Base-by-base conservation (phyloP, 1,139 yeast genomes). In the Debaryomyces subglobosus region DNA sequence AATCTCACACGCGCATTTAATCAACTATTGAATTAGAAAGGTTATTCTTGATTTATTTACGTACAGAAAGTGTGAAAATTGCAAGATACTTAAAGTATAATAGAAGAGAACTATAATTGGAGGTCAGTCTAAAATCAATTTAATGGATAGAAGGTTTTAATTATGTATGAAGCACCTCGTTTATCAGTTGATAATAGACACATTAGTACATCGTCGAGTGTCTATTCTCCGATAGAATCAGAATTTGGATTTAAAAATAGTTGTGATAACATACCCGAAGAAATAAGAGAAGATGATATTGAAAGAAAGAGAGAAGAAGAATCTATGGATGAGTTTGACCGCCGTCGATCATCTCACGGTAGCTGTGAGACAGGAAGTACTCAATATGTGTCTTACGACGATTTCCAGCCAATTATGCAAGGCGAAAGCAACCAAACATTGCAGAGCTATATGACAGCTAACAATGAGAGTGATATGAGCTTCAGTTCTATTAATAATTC, bases 401-500 rank as follows among this genome's bases (percentile, higher is more conserved):
- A 34, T 29, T 27, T 34, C 15, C 45, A 36, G 20, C 27, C 18
- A 16, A 46, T 55, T 48, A 43, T 39, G n/a, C 51, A 57, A 9
- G 69, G 63, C 23, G 48, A 36, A n/a, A 63, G 68, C 13, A 59
- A 48, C 40, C 69, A 65, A 39, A 67, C 72, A 1, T 58, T 68
- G 48, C 62, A 60, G 43, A 52, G 65, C 5, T 69, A 57, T 47
- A 52, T 59, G 50, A 67, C 73, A 5, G 72, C 72, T 7, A 48
- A 55, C 35, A 40, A 40, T n/a, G 43, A 40, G 15, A 30, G 43
- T 10, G 43, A 45, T 9, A 72, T 67, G 2, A 66, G 75, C 48
- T 69, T 71, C 51, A 59, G 71, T 2, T 67, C 74, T 36, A 71
- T 70, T 42, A 70, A 69, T 52, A 60, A 66, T 10, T 67, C 73